phyloP scores from a whole-genome alignment of 164 flowering plant species.

The Tetrastigma voinierianum region DNA sequence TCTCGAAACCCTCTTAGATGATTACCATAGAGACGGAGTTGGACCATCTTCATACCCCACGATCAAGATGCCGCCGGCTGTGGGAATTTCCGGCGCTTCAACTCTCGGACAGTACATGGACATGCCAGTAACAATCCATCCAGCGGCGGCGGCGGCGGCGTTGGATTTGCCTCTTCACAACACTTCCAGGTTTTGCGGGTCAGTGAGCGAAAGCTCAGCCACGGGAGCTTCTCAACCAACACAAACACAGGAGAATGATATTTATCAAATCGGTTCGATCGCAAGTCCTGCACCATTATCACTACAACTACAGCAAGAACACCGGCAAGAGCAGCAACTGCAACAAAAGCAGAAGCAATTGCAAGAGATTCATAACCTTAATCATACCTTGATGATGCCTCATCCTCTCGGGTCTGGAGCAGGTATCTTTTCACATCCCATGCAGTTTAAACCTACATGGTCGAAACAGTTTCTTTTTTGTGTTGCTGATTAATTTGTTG shows the following conservation, averaged over 20 bases:
- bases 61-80: slow-evolving; percentile 4
- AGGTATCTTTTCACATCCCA: slow-evolving; percentile 34
- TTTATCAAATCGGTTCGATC: slow-evolving; percentile 29
- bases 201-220: slow-evolving; percentile 21
- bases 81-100: slow-evolving; percentile 4
- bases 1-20: slow-evolving; percentile 44
- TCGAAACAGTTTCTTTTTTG: no score
- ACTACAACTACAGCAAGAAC: slow-evolving; percentile 30
- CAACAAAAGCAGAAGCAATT: slow-evolving; percentile 7
- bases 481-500: neutral
- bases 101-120: slow-evolving; percentile 23
- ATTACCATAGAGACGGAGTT: slow-evolving; percentile 31
- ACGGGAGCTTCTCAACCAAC: slow-evolving; percentile 21
- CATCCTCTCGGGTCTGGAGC: slow-evolving; percentile 34
- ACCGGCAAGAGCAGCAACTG: slow-evolving; percentile 15
- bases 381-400: slow-evolving; percentile 31
- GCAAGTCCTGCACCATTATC: slow-evolving; percentile 23
- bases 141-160: no score
- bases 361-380: slow-evolving; percentile 22
- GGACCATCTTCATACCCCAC: slow-evolving; percentile 12
- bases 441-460: no score
- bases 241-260: slow-evolving; percentile 25
- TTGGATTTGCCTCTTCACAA: slow-evolving; percentile 25
- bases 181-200: slow-evolving; percentile 34
- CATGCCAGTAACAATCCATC: slow-evolving; percentile 20